phyloP scores from a whole-genome alignment of 2,329 filamentous ascomycete species.

The Stemphylium beticola region DNA sequence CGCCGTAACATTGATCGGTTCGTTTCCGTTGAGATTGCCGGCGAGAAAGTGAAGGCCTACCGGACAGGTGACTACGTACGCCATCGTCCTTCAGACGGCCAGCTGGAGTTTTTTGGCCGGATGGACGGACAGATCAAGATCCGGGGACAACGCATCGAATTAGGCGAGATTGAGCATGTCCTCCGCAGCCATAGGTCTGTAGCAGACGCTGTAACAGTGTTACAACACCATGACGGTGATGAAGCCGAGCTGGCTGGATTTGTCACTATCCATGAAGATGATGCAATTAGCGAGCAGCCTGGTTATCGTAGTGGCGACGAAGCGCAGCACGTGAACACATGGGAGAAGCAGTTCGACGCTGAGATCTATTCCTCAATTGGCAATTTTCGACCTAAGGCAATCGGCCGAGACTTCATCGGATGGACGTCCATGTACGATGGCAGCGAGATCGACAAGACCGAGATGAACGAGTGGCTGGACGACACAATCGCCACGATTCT shows the following conservation, averaged over 20 bases:
- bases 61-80: conserved; percentile 30
- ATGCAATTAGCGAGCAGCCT: background rate
- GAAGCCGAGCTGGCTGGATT: background rate
- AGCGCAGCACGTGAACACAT: conserved; percentile 1
- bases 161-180: conserved; percentile 28
- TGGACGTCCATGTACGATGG: conserved; percentile 21
- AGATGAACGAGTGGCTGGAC: conserved; percentile 22
- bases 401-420: conserved; percentile 14
- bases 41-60: conserved; percentile 32
- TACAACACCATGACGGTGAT: background rate
- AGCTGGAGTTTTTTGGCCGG: conserved; percentile 20
- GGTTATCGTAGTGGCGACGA: background rate
- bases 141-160: conserved; percentile 31
- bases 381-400: background rate
- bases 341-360: conserved; percentile 11
- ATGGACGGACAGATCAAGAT: conserved; percentile 34
- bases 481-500: conserved; percentile 10
- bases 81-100: conserved; percentile 21
- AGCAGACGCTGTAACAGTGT: background rate
- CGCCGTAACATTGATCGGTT: conserved; percentile 24
- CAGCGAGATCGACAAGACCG: conserved; percentile 4
- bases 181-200: conserved; percentile 1
- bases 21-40: background rate
- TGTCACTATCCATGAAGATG: background rate
- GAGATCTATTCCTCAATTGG: background rate